Evolutionary conservation across 2,329 filamentous ascomycete species (phyloP).

Genomic region (Ciborinia camelliae): DNA sequence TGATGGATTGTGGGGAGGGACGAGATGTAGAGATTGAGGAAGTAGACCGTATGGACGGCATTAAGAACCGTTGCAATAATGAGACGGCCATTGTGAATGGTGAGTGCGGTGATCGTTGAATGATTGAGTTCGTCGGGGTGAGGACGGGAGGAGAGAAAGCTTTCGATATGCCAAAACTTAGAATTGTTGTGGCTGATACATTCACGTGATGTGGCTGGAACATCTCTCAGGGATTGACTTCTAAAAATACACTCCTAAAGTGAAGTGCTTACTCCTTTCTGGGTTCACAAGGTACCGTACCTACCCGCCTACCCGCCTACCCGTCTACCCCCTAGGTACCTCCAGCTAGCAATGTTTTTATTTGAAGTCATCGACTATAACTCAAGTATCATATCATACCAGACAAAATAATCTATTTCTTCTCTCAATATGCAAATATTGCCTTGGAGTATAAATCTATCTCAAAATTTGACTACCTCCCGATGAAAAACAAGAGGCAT

Average conservation of each 20-base stretch:
- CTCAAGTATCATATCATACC: neutral
- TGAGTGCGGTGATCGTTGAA: neutral
- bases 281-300: no score
- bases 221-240: no score
- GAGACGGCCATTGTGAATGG: neutral
- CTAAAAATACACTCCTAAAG: no score
- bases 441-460: conserved; percentile 14
- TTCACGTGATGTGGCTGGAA: neutral
- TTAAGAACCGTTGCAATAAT: neutral
- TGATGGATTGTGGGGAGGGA: neutral
- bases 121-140: neutral
- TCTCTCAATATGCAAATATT: conserved; percentile 7
- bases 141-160: conserved; percentile 9
- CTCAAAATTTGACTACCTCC: conserved; percentile 1
- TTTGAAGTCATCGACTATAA: neutral
- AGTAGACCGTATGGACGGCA: neutral
- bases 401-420: neutral
- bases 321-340: no score
- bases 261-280: neutral
- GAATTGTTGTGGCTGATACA: neutral
- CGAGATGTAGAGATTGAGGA: neutral
- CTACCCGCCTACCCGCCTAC: no score
- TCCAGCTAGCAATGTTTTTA: no score
- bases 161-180: conserved; percentile 7
- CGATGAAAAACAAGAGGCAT: conserved; percentile 13